Evolutionary conservation across 2,329 filamentous ascomycete species (phyloP).

Genomic region (Fusarium citri): DNA sequence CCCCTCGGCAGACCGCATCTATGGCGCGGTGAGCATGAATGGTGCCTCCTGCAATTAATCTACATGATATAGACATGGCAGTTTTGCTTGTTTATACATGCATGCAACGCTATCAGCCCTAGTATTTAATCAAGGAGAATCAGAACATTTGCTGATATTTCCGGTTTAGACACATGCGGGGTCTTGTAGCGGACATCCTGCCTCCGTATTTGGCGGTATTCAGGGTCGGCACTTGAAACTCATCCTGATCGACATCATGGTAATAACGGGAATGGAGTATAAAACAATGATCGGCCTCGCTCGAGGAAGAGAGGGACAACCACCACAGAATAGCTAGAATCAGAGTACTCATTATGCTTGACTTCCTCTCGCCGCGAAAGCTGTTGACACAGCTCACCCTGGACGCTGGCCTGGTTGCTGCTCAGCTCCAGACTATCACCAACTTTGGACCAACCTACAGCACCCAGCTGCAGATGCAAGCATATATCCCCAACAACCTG

Average conservation of each 20-base stretch:
- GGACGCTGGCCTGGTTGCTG: slow-evolving; percentile 10
- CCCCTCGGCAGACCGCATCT: not conserved
- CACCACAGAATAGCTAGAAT: not conserved
- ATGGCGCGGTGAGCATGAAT: not conserved
- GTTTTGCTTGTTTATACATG: not conserved
- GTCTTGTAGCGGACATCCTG: not conserved
- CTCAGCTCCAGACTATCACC: slow-evolving; percentile 23
- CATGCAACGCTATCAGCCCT: not conserved
- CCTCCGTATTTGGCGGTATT: slow-evolving; percentile 9
- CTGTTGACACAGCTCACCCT: slow-evolving; percentile 12
- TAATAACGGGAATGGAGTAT: not conserved
- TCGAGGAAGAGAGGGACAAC: rapidly evolving
- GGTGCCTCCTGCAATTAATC: not conserved
- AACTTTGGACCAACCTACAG: slow-evolving; percentile 12
- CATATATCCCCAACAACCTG: slow-evolving; percentile 1
- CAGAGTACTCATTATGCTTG: not conserved
- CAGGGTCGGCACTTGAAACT: slow-evolving; percentile 6
- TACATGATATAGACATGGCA: not conserved
- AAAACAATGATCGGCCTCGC: not conserved
- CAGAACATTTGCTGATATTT: not conserved
- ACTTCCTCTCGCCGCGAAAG: slow-evolving; percentile 3
- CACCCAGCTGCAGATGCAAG: slow-evolving; percentile 9
- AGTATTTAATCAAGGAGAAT: not conserved
- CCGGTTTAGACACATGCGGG: not conserved
- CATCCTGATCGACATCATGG: not conserved